Conservation (phyloP, 345 rosid species). For the Salix exigua region DNA sequence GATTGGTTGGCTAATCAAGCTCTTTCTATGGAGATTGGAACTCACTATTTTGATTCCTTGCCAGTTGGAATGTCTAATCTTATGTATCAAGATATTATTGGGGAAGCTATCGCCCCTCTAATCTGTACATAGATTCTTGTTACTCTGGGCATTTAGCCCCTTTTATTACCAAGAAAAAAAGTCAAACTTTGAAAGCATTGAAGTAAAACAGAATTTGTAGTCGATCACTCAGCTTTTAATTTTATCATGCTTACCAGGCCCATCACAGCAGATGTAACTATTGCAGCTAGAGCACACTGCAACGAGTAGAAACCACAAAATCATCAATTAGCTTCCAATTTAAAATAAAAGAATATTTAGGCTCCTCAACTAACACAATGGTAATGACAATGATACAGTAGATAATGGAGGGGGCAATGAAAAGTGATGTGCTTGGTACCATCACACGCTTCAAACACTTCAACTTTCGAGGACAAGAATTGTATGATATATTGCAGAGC, state of each 20-base stretch:
- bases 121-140: no score
- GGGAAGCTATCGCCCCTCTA: no score
- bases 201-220: not conserved
- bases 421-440: not conserved
- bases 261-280: conserved; percentile 89
- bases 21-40: no score
- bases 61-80: no score
- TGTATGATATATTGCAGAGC: not conserved
- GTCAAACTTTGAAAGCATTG: not conserved
- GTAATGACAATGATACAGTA: not conserved
- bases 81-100: no score
- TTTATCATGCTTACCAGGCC: conserved; percentile 63
- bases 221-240: not conserved
- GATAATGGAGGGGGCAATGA: not conserved
- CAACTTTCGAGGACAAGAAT: not conserved
- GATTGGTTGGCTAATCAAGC: no score
- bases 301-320: conserved; percentile 22
- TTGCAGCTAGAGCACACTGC: conserved; percentile 98
- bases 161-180: not conserved
- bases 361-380: not conserved
- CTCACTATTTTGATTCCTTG: no score
- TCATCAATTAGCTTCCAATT: conserved; percentile 24
- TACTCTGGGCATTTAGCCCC: no score
- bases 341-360: not conserved
- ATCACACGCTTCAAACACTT: not conserved